Evolutionary conservation across 2,329 filamentous ascomycete genomes (phyloP), one percentile per base, ranked within the genome.

Genomic region (Diaporthe velutina): DNA sequence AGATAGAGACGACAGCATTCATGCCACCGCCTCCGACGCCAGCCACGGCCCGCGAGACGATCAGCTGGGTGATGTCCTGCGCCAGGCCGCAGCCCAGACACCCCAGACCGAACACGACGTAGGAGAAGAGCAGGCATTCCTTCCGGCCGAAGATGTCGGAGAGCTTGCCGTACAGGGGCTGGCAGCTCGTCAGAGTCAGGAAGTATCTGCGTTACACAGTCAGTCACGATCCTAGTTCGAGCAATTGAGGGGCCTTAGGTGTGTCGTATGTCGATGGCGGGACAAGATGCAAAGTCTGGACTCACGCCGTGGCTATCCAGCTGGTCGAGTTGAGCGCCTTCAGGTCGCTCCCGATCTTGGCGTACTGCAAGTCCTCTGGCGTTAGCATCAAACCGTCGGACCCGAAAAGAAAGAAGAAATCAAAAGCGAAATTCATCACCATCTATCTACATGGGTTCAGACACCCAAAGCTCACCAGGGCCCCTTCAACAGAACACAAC

Each of bases 331-430:
- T 94, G 70, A 96, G 86, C 1, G 94, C 93, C 70, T 94, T 87
- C 38, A 96, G 85, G 77, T 96, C 94, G 73, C 89, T 94, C 15
- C 93, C 94, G 78, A 96, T 96, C 76, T 89, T 91, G 67, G 93
- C 93, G 82, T 95, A 95, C n/a, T 68, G 64, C 15, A 22, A 7
- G 28, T 10, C 0, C 2, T 22, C n/a, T 30, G 7, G 15, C 5
- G 22, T 68, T 28, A 68, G 45, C 8, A 30, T 35, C 8, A 15
- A 12, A 12, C 0, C 45, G 13, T 19, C 8, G 22, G n/a, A 8
- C 13, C 15, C 19, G 7, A 5, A 40, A 2, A 35, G 28, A 40
- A 22, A 22, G 48, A 12, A 64, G 17, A 22, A 30, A 30, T 2
- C n/a, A 45, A 15, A 12, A 5, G 25, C 13, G 25, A 45, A 1